Percentiles rank a stretch among this genome's conserved stretches.
These are phyloP conservation scores for Paratinospora sagittata DNA, from an alignment of 164 flowering plant genomes.

Conservation along the genomic window DNA sequence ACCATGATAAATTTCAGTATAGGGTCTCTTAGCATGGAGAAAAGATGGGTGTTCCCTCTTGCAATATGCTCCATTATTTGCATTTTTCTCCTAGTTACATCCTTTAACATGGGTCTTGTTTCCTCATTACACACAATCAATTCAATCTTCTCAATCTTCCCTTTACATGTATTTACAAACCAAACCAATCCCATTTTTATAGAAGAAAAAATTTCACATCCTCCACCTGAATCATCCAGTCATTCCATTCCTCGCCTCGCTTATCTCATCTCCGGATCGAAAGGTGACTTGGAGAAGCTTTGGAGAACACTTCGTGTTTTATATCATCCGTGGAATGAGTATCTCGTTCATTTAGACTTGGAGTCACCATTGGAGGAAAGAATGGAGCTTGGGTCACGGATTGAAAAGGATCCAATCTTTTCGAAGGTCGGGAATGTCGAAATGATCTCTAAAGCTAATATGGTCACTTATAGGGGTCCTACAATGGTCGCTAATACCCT, in stretches of 20 bases:
- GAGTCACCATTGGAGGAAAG: conserved; percentile 68
- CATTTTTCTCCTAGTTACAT: conserved; percentile 59
- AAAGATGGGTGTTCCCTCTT: conserved; percentile 84
- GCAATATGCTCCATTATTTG: conserved; percentile 51
- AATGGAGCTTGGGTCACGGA: conserved; percentile 62
- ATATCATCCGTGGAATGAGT: conserved; percentile 86
- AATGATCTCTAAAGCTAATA: conserved; percentile 78
- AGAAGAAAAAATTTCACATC: conserved; percentile 32
- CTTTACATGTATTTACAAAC: conserved; percentile 26
- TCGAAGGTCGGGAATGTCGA: conserved; percentile 65
- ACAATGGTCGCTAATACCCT: conserved; percentile 93
- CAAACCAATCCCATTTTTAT: conserved; percentile 37
- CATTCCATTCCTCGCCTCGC: conserved; percentile 64
- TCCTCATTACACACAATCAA: conserved; percentile 58
- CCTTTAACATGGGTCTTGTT: conserved; percentile 62
- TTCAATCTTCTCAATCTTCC: conserved; percentile 52
- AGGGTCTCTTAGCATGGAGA: conserved; percentile 60
- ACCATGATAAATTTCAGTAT: conserved; percentile 29
- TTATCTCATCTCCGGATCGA: conserved; percentile 85
- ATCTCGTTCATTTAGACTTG: conserved; percentile 81
- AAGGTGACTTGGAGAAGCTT: conserved; percentile 78
- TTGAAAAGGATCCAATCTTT: conserved; percentile 59
- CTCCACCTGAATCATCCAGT: conserved; percentile 34
- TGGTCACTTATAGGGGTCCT: conserved; percentile 91
- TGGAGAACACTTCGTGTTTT: conserved; percentile 79